These are phyloP conservation scores for Mycena sp. DNA, from an alignment of 1,284 basidiomycete species.

Conservation along the genomic window DNA sequence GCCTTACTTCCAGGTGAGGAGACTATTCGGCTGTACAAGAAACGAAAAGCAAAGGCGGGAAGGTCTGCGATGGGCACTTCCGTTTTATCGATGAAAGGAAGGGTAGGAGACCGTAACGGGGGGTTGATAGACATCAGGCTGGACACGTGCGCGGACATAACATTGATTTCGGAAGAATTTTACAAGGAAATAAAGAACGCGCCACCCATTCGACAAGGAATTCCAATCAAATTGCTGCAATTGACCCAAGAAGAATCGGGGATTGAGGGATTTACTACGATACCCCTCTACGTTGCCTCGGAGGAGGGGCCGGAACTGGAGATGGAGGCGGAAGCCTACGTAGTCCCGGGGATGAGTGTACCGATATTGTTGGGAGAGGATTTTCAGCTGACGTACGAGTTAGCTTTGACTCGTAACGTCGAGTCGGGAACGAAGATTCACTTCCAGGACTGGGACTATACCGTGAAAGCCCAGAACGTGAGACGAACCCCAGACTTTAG, in stretches of 20 bases:
- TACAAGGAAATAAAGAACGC: not conserved
- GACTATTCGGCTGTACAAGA: not conserved
- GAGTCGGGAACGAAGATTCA: not conserved
- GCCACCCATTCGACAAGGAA: constrained; percentile 15
- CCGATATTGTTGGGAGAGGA: constrained; percentile 43
- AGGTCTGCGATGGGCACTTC: constrained; percentile 20
- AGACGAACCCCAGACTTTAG: not conserved
- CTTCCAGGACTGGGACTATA: constrained; percentile 9
- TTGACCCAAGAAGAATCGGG: constrained; percentile 25
- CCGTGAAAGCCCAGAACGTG: not conserved
- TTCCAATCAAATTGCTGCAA: constrained; percentile 29
- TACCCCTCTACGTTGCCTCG: constrained; percentile 16
- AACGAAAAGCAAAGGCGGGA: not conserved
- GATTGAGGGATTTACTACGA: constrained; percentile 2
- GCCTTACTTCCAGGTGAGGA: no score
- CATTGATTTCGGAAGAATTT: constrained; percentile 31
- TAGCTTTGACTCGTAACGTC: constrained; percentile 24
- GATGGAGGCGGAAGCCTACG: constrained; percentile 41
- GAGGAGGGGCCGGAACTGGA: constrained; percentile 30
- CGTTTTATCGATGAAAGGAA: constrained; percentile 25
- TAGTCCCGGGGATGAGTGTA: constrained; percentile 42
- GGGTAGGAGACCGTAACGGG: not conserved
- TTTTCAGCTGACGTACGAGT: constrained; percentile 39
- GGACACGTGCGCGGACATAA: constrained; percentile 38
- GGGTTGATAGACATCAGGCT: constrained; percentile 28